Evolutionary conservation across 306 rosid species (phyloP).

Genomic region (Geum urbanum): DNA sequence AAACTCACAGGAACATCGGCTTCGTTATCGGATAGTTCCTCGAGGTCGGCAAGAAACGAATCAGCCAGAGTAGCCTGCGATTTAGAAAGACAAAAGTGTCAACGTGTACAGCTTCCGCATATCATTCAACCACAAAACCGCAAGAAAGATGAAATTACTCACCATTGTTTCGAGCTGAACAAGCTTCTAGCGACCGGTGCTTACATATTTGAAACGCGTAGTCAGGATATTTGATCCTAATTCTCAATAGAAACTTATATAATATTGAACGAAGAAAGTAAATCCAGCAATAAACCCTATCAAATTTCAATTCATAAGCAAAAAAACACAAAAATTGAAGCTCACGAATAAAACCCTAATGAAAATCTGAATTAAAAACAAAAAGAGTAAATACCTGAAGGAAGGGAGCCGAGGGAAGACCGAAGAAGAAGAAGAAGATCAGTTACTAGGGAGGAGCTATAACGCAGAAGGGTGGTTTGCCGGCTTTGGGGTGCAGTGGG

Average conservation of each 20-base stretch:
- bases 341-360: neutral
- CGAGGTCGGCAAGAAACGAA: slow-evolving; percentile 93
- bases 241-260: neutral
- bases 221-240: neutral
- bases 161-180: slow-evolving; percentile 25
- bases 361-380: neutral
- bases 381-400: neutral
- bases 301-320: neutral
- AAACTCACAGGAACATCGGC: slow-evolving; percentile 56
- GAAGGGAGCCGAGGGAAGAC: neutral
- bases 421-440: neutral
- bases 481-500: too few relatives aligned
- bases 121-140: neutral
- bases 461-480: too few relatives aligned
- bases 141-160: neutral
- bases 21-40: slow-evolving; percentile 91
- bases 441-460: too few relatives aligned
- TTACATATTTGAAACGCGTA: neutral
- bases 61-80: slow-evolving; percentile 93
- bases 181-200: slow-evolving; percentile 4
- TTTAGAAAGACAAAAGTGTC: slow-evolving; percentile 5
- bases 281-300: neutral
- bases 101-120: neutral
- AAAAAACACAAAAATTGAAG: neutral
- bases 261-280: neutral